A percentile compares a stretch with the other conserved stretches of the same genome.
Evolutionary conservation across 768 basidiomycete species (phyloP).

Genomic region (Panellus pusillus): DNA sequence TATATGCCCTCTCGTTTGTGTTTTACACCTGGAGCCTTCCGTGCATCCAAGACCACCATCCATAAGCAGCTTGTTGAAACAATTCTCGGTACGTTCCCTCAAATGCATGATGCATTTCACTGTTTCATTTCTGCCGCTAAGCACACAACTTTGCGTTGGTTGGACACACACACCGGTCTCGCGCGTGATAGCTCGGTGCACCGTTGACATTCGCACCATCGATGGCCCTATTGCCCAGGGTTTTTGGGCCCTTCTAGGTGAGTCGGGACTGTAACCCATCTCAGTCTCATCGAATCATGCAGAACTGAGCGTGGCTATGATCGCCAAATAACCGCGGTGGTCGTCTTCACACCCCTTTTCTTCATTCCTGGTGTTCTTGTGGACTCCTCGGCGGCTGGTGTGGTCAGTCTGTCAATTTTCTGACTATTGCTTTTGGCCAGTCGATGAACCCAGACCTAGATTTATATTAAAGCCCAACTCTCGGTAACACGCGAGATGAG

Average conservation of each 20-base stretch:
- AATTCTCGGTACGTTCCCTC: conserved; percentile 42
- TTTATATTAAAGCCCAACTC: conserved; percentile 30
- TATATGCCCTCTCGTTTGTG: conserved; percentile 30
- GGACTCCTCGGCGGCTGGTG: conserved; percentile 28
- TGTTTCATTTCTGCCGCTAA: background rate
- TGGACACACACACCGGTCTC: conserved; percentile 22
- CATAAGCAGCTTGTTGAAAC: conserved; percentile 40
- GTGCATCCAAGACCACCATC: conserved; percentile 42
- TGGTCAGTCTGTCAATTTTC: conserved; percentile 9
- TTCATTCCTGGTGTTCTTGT: conserved; percentile 31
- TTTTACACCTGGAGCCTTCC: conserved; percentile 38
- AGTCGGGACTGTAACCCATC: conserved; percentile 34
- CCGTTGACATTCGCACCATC: conserved; percentile 45
- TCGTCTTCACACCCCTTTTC: conserved; percentile 31
- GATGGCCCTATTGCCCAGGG: conserved; percentile 35
- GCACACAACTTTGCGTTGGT: conserved; percentile 26
- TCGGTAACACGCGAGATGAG: conserved; percentile 28
- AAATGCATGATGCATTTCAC: too few species aligned
- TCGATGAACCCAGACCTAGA: background rate
- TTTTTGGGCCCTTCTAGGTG: conserved; percentile 26
- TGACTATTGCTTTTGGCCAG: background rate
- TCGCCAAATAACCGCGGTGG: conserved; percentile 32
- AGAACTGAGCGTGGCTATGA: conserved; percentile 23
- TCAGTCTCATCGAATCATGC: conserved; percentile 28
- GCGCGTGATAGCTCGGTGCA: conserved; percentile 49